phyloP scores from a whole-genome alignment of 257 asterid species.

The Solanum acaule region DNA sequence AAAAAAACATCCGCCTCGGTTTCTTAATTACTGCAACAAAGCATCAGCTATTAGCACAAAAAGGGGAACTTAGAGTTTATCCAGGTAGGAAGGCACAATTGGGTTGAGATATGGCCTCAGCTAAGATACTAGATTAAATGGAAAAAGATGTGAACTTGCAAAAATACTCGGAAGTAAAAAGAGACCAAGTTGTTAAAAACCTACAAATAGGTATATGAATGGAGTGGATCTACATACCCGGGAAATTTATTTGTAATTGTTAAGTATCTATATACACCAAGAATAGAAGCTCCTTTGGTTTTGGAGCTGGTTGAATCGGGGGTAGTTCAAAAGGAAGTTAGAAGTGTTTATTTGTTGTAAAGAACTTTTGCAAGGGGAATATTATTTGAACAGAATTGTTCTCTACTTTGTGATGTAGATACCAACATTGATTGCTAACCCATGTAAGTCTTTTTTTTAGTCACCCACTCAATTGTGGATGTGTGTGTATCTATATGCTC shows the following conservation, averaged over 20 bases:
- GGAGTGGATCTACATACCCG: not conserved
- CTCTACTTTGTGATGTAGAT: not conserved
- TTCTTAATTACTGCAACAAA: not conserved
- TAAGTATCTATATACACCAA: not conserved
- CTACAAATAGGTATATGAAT: not conserved
- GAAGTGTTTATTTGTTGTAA: not conserved
- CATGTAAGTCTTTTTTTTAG: not conserved
- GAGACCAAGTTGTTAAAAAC: not conserved
- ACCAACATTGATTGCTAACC: not conserved
- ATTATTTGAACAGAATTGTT: not conserved
- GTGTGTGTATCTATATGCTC: not conserved
- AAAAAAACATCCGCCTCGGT: not conserved
- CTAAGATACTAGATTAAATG: not conserved
- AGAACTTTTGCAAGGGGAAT: not conserved
- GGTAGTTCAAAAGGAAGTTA: not conserved
- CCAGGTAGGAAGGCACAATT: not conserved
- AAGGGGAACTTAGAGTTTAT: not conserved
- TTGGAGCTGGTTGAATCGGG: not conserved
- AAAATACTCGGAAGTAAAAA: not conserved
- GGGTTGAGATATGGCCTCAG: not conserved
- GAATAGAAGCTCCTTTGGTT: not conserved
- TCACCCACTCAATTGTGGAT: not conserved
- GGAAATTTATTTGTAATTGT: not conserved
- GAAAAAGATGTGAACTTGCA: not conserved
- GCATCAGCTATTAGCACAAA: not conserved